Percentiles rank a stretch among this genome's conserved stretches.
These are phyloP conservation scores for Lunularia cruciata DNA, from an alignment of 225 moss, liverwort and hornwort genomes.

Conservation along the genomic window DNA sequence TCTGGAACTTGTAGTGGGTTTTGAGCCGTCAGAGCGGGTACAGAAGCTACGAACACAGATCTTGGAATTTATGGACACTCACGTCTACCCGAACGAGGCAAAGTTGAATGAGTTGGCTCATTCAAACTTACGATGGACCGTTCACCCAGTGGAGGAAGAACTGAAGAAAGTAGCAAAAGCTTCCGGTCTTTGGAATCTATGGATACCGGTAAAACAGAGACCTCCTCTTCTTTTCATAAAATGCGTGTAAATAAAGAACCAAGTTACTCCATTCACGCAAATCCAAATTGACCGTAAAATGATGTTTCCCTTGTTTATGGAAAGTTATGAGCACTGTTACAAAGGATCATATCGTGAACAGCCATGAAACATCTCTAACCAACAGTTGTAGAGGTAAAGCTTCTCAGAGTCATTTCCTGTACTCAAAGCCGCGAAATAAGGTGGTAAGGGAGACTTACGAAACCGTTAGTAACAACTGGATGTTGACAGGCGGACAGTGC, in stretches of 20 bases:
- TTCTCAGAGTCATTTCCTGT: no score
- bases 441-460: no score
- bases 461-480: constrained; percentile 4
- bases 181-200: constrained; percentile 95
- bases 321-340: no score
- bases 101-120: constrained; percentile 67
- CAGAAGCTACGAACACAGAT: constrained; percentile 61
- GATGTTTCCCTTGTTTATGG: no score
- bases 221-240: no score
- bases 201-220: constrained; percentile 99
- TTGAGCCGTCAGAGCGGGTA: constrained; percentile 74
- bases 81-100: constrained; percentile 80
- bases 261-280: no score
- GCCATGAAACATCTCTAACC: no score
- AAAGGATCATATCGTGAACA: no score
- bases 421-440: no score
- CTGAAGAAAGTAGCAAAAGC: constrained; percentile 80
- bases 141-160: constrained; percentile 89
- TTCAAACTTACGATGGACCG: constrained; percentile 73
- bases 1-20: constrained; percentile 26
- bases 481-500: constrained; percentile 82
- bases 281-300: no score
- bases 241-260: no score
- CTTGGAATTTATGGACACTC: constrained; percentile 71
- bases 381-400: no score